These are phyloP conservation scores for Plasmodium blacklocki DNA, from an alignment of 169 alveolate genomes.

Conservation along the genomic window DNA sequence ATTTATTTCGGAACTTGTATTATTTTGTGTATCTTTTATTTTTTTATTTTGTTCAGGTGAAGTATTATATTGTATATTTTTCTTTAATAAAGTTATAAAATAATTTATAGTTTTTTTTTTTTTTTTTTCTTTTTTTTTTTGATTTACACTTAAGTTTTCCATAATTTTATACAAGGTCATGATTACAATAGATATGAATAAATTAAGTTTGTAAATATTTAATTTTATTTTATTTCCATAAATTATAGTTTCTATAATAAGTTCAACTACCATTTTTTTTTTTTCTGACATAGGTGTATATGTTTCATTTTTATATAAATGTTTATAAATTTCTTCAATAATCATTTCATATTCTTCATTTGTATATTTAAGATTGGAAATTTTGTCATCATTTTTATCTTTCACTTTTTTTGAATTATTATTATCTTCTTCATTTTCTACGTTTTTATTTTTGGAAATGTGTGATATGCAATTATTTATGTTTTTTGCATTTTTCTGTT, in stretches of 20 bases:
- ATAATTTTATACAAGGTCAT: slow-evolving; percentile 31
- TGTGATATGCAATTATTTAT: not conserved
- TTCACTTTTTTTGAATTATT: not conserved
- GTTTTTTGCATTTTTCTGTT: not conserved
- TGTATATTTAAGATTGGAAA: slow-evolving; percentile 24
- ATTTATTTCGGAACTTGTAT: not conserved
- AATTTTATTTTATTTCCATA: slow-evolving; percentile 39
- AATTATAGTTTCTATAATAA: slow-evolving; percentile 50
- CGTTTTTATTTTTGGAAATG: not conserved
- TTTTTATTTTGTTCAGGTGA: not conserved
- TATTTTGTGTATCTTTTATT: not conserved
- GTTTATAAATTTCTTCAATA: slow-evolving; percentile 25
- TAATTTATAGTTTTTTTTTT: slow-evolving; percentile 42
- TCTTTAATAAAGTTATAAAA: slow-evolving; percentile 31
- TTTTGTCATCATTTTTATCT: not conserved
- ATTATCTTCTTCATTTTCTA: not conserved
- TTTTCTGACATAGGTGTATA: slow-evolving; percentile 7
- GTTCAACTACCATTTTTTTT: slow-evolving; percentile 11
- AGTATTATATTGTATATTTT: slow-evolving; percentile 15
- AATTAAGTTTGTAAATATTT: slow-evolving; percentile 50
- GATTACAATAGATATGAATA: slow-evolving; percentile 57
- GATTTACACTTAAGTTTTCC: slow-evolving; percentile 41
- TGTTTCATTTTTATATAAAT: slow-evolving; percentile 2
- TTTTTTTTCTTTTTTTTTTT: slow-evolving; percentile 16
- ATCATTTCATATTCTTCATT: slow-evolving; percentile 32